A percentile compares a stretch with the other conserved stretches of the same genome.
Evolutionary conservation across 441 rosid species (phyloP).

Genomic region (Manihot esculenta): DNA sequence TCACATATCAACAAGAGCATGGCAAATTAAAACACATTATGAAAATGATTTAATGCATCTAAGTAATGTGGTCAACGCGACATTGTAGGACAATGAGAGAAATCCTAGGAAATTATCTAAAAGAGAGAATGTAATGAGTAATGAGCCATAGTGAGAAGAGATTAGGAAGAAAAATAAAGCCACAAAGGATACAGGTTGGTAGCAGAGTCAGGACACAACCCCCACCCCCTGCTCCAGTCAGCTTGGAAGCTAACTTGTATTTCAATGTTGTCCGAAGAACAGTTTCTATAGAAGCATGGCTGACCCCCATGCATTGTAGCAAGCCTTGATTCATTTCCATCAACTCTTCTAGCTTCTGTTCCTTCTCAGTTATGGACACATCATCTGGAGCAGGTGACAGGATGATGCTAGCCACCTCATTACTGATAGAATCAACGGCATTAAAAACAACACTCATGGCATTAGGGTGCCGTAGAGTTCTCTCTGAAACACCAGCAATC

Average conservation of each 20-base stretch:
- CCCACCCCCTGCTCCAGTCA: constrained; percentile 97
- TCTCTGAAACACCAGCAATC: constrained; percentile 84
- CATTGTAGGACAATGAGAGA: not conserved
- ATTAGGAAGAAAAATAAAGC: not conserved
- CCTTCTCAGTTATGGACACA: constrained; percentile 46
- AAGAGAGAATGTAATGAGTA: not conserved
- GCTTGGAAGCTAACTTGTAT: constrained; percentile 79
- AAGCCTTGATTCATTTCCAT: constrained; percentile 96
- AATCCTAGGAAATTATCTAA: not conserved
- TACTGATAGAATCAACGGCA: constrained; percentile 82
- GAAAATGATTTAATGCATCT: not conserved
- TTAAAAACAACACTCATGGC: constrained; percentile 68
- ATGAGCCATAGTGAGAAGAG: not conserved
- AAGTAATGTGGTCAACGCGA: not conserved
- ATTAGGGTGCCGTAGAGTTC: constrained; percentile 62
- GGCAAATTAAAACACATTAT: not conserved
- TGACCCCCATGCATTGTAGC: constrained; percentile 85
- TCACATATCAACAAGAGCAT: not conserved
- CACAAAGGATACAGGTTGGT: constrained; percentile 74
- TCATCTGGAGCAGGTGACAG: constrained; percentile 55
- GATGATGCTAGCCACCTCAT: constrained; percentile 54
- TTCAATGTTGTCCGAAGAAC: constrained; percentile 70
- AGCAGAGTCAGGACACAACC: constrained; percentile 86
- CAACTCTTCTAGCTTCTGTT: constrained; percentile 69
- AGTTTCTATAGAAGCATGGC: constrained; percentile 79